Conservation (phyloP, 495 filamentous ascomycete species). For the Poronia punctata region DNA sequence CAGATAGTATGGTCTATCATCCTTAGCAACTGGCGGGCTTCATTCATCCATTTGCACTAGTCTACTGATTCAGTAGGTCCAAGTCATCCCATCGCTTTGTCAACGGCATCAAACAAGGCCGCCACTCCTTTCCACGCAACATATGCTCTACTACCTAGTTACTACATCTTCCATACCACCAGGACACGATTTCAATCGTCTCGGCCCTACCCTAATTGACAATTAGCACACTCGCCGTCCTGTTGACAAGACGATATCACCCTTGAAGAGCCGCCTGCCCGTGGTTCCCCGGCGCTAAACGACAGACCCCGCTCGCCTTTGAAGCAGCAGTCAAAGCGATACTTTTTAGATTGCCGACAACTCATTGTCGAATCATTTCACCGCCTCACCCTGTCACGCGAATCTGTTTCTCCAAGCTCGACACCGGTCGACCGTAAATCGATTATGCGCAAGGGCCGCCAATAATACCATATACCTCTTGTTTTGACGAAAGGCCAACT, state of each 20-base stretch:
- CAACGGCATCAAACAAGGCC: constrained; percentile 5
- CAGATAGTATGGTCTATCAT: no score
- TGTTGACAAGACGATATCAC: background rate
- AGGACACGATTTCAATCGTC: background rate
- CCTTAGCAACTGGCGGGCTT: no score
- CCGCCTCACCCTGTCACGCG: no score
- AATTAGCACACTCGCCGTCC: background rate
- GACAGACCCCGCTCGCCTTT: background rate
- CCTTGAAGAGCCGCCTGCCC: constrained; percentile 6
- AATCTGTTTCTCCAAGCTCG: no score
- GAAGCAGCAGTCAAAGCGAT: background rate
- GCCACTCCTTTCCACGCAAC: constrained; percentile 10
- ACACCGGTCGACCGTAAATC: no score
- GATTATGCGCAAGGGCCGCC: background rate
- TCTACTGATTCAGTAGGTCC: constrained; percentile 11
- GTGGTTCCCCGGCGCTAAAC: background rate
- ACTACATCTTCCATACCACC: background rate
- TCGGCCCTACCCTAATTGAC: background rate
- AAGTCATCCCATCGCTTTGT: constrained; percentile 7
- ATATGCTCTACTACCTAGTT: no score
- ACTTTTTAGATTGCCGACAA: no score
- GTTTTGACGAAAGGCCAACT: background rate
- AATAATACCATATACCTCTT: background rate
- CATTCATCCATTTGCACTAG: constrained; percentile 6
- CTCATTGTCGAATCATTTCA: no score